These are phyloP conservation scores for Flaveria linearis DNA, from an alignment of 129 eudicot genomes.

Conservation along the genomic window DNA sequence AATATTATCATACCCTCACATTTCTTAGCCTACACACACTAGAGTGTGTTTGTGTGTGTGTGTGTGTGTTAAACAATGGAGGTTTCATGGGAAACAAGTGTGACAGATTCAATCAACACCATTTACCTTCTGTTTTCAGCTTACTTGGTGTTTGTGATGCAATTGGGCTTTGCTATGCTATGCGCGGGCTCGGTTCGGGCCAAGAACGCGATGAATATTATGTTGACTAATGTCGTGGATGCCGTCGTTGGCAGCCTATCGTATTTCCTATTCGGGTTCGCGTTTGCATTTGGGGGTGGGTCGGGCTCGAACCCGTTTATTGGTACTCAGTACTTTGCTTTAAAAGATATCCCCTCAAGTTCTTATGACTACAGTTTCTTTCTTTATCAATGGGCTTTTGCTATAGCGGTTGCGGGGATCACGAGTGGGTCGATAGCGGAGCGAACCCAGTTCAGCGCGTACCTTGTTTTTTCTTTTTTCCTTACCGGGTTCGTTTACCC, in stretches of 20 bases:
- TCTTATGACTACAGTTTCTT: slow-evolving; percentile 59
- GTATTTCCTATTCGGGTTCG: slow-evolving; percentile 60
- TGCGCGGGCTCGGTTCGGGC: slow-evolving; percentile 78
- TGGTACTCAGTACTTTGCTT: slow-evolving; percentile 54
- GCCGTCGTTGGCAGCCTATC: slow-evolving; percentile 71
- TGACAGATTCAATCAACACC: slow-evolving; percentile 58
- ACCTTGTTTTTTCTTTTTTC: slow-evolving; percentile 57
- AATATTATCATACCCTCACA: slow-evolving; percentile 29
- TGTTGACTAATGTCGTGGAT: slow-evolving; percentile 73
- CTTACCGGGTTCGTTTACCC: slow-evolving; percentile 68
- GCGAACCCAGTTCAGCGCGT: slow-evolving; percentile 61
- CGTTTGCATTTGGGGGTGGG: slow-evolving; percentile 59
- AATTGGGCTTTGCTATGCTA: slow-evolving; percentile 72
- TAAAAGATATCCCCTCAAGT: slow-evolving; percentile 46
- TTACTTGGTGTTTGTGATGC: slow-evolving; percentile 66
- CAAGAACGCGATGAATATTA: slow-evolving; percentile 67
- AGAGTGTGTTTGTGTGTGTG: slow-evolving; percentile 28
- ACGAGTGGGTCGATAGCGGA: slow-evolving; percentile 66
- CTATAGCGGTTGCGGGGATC: slow-evolving; percentile 76
- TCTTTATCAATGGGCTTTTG: slow-evolving; percentile 71
- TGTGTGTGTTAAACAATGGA: slow-evolving; percentile 35
- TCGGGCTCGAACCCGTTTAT: slow-evolving; percentile 55
- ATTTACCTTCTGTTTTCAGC: slow-evolving; percentile 67
- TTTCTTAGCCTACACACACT: slow-evolving; percentile 34
- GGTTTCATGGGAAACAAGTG: slow-evolving; percentile 65